These are phyloP conservation scores for Sodiomyces alkalinus DNA, from an alignment of 2,329 filamentous ascomycete species.

Conservation along the genomic window DNA sequence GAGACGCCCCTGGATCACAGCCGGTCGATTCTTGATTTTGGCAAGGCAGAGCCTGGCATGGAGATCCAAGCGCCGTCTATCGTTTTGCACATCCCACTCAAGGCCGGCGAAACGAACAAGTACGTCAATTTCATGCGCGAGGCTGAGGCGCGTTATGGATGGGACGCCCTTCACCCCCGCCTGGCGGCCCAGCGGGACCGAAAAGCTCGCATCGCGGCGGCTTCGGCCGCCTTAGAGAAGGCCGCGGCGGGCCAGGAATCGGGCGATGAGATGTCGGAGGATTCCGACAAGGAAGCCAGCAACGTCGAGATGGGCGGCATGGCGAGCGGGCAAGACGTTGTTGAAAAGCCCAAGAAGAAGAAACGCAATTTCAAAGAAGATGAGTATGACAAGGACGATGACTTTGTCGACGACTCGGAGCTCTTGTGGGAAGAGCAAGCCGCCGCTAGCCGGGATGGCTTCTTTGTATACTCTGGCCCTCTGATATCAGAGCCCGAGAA, in stretches of 20 bases:
- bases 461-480: constrained; percentile 94
- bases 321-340: constrained; percentile 44
- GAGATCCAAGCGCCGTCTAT: constrained; percentile 58
- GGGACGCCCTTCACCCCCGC: constrained; percentile 83
- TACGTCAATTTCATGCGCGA: constrained; percentile 92
- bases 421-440: constrained; percentile 91
- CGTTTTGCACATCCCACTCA: constrained; percentile 66
- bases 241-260: constrained; percentile 53
- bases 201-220: constrained; percentile 75
- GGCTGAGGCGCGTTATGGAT: constrained; percentile 87
- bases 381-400: constrained; percentile 71
- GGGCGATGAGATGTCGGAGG: constrained; percentile 72
- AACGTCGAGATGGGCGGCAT: constrained; percentile 74
- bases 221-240: constrained; percentile 71
- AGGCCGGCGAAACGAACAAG: constrained; percentile 62
- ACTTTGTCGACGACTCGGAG: constrained; percentile 87
- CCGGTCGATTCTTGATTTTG: constrained; percentile 48
- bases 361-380: constrained; percentile 70
- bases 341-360: constrained; percentile 53
- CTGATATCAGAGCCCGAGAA: constrained; percentile 79
- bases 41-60: constrained; percentile 41
- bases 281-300: constrained; percentile 64
- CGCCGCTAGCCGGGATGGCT: constrained; percentile 85
- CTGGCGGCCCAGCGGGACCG: constrained; percentile 79
- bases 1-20: constrained; percentile 20